Evolutionary conservation across 345 rosid genomes (phyloP).

Genomic region (Pistacia atlantica): DNA sequence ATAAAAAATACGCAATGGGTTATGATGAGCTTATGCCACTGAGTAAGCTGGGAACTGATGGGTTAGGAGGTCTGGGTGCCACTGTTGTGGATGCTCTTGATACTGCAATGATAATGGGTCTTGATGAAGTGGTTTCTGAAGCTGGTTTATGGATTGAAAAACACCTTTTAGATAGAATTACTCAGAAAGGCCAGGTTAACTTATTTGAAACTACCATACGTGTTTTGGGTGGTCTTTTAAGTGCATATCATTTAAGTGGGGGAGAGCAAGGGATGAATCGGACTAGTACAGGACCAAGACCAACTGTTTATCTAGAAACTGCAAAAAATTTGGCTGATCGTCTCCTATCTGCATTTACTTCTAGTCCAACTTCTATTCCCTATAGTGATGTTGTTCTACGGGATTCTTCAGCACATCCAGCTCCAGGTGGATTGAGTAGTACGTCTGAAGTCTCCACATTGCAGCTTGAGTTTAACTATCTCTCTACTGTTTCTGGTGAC

Average conservation of each 20-base stretch:
- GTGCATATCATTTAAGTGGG: constrained; percentile 96
- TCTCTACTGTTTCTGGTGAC: constrained; percentile 86
- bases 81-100: constrained; percentile 96
- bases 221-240: constrained; percentile 92
- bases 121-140: constrained; percentile 73
- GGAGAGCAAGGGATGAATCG: constrained; percentile 58
- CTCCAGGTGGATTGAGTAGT: constrained; percentile 91
- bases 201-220: constrained; percentile 98
- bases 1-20: constrained; percentile 85
- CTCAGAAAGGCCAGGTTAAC: constrained; percentile 90
- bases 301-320: constrained; percentile 71
- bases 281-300: constrained; percentile 60
- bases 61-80: constrained; percentile 97
- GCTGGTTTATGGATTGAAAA: constrained; percentile 87
- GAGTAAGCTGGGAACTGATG: constrained; percentile 72
- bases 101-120: constrained; percentile 97
- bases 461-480: constrained; percentile 96
- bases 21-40: constrained; percentile 94
- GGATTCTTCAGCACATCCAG: constrained; percentile 80
- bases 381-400: constrained; percentile 75
- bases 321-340: constrained; percentile 89
- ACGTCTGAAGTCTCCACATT: constrained; percentile 90
- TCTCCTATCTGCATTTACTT: constrained; percentile 77
- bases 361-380: constrained; percentile 86
- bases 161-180: constrained; percentile 76